Conservation (phyloP, 108 stramenopile genomes). For the Cylindrotheca closterium region DNA sequence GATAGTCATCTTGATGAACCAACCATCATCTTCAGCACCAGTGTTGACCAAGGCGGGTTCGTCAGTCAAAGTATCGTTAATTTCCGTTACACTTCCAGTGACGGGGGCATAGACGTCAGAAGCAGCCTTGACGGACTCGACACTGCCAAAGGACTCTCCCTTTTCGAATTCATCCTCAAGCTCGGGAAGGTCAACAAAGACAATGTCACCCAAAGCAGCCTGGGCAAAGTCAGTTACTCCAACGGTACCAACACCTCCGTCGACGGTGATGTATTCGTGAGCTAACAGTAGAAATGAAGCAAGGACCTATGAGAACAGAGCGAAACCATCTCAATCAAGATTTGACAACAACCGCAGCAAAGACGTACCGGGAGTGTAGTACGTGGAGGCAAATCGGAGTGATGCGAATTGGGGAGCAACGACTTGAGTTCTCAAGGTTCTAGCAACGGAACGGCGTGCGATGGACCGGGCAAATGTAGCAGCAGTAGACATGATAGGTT, state of each 20-base stretch:
- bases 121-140: conserved; percentile 99
- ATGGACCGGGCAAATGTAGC: background rate
- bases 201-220: conserved; percentile 95
- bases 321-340: background rate
- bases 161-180: conserved; percentile 89
- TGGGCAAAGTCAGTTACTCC: conserved; percentile 98
- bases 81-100: conserved; percentile 76
- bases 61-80: conserved; percentile 74
- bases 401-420: background rate
- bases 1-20: conserved; percentile 94
- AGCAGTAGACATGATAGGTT: no score
- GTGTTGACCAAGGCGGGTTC: conserved; percentile 87
- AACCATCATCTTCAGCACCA: conserved; percentile 79
- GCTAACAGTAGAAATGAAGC: conserved; percentile 31
- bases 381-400: background rate
- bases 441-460: background rate
- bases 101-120: conserved; percentile 95
- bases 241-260: conserved; percentile 87
- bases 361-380: background rate
- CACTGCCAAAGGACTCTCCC: conserved; percentile 90
- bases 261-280: conserved; percentile 94
- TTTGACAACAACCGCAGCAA: background rate
- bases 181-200: conserved; percentile 96
- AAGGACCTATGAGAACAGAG: background rate
- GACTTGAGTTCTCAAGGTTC: background rate